These are phyloP conservation scores for Saccharomyces hybrid DNA, from an alignment of 1,139 yeast genomes.

Conservation along the genomic window DNA sequence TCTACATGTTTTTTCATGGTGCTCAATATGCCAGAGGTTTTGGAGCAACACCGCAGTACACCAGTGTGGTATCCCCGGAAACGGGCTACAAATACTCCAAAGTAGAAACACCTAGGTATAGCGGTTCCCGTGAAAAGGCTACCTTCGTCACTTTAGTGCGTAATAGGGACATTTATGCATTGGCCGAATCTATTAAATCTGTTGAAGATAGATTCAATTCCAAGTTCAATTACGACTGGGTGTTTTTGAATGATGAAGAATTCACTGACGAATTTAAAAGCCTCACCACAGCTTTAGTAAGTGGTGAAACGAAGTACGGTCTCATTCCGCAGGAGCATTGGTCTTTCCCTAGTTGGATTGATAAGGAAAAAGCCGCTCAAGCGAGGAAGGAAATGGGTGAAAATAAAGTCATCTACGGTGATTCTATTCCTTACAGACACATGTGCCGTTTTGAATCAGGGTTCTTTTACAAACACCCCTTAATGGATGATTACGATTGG, in stretches of 20 bases:
- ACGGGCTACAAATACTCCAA: conserved; percentile 17
- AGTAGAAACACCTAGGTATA: conserved; percentile 7
- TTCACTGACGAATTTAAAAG: conserved; percentile 41
- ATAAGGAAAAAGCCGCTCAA: conserved; percentile 48
- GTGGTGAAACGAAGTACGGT: conserved; percentile 44
- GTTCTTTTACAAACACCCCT: conserved; percentile 56
- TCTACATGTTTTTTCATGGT: conserved; percentile 7
- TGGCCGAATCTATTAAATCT: conserved; percentile 53
- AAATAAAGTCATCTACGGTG: conserved; percentile 51
- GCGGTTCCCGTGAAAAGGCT: conserved; percentile 43
- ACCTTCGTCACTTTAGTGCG: conserved; percentile 70
- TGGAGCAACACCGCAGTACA: not conserved
- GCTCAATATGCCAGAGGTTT: not conserved
- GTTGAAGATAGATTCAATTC: conserved; percentile 69
- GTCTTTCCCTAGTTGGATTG: conserved; percentile 53
- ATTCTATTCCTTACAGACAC: conserved; percentile 54
- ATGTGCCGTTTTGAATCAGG: conserved; percentile 76
- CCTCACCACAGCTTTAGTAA: conserved; percentile 32
- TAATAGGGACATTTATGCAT: conserved; percentile 53
- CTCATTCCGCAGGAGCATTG: conserved; percentile 43
- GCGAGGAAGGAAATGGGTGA: conserved; percentile 45
- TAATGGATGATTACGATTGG: conserved; percentile 53
- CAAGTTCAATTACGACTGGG: conserved; percentile 65
- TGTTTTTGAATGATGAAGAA: conserved; percentile 58
- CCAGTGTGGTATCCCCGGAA: not conserved